Evolutionary conservation across 352 stramenopile genomes (phyloP).

Genomic region (Phytophthora crassamura): DNA sequence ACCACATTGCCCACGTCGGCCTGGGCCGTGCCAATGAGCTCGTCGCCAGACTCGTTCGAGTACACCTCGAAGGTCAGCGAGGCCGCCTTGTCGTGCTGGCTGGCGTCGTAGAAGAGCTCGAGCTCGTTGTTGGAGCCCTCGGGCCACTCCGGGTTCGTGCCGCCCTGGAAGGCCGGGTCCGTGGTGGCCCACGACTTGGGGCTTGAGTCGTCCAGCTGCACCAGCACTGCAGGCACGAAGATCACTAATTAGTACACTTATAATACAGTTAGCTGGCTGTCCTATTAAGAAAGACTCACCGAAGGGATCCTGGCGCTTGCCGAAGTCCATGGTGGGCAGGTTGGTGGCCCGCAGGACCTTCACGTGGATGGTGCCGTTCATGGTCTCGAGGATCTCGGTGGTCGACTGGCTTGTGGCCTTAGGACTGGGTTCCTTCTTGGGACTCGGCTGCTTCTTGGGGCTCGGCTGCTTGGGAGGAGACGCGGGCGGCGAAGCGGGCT

Average conservation of each 20-base stretch:
- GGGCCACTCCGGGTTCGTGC: slow-evolving; percentile 68
- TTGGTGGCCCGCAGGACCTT: slow-evolving; percentile 66
- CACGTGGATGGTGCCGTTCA: slow-evolving; percentile 82
- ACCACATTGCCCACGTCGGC: slow-evolving; percentile 53
- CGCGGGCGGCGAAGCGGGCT: slow-evolving; percentile 14
- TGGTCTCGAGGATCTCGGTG: slow-evolving; percentile 6
- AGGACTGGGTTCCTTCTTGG: slow-evolving; percentile 17
- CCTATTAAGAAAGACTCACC: slow-evolving; percentile 35
- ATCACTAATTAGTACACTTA: slow-evolving; percentile 14
- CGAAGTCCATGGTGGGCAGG: slow-evolving; percentile 81
- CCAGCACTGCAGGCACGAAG: slow-evolving; percentile 50
- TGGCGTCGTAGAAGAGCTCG: slow-evolving; percentile 84
- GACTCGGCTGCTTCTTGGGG: not conserved
- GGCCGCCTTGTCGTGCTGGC: slow-evolving; percentile 50
- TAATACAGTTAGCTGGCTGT: not conserved
- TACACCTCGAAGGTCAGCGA: slow-evolving; percentile 75
- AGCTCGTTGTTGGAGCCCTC: slow-evolving; percentile 79
- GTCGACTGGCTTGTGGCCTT: slow-evolving; percentile 6
- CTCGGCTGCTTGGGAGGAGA: slow-evolving; percentile 21
- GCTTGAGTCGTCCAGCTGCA: slow-evolving; percentile 69
- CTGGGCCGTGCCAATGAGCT: slow-evolving; percentile 78
- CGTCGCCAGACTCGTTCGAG: slow-evolving; percentile 72
- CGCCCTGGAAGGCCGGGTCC: slow-evolving; percentile 69
- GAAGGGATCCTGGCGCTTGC: slow-evolving; percentile 82
- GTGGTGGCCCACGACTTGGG: slow-evolving; percentile 70